Percentiles rank a stretch among this genome's conserved stretches.
phyloP scores from a whole-genome alignment of 225 moss, liverwort and hornwort genomes.

The Sphagnum tenellum region DNA sequence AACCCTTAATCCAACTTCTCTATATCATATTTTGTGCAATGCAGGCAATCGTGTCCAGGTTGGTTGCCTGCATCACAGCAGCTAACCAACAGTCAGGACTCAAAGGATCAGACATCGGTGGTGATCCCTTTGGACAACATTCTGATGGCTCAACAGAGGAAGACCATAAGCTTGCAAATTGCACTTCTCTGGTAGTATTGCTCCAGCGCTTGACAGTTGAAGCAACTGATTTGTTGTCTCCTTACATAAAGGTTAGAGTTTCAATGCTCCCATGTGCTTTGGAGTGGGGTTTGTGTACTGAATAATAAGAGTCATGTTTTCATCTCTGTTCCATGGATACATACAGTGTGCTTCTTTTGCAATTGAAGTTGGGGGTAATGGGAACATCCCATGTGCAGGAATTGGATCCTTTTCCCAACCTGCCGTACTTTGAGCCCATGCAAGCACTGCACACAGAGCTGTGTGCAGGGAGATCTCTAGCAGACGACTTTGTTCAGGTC shows the following conservation, averaged over 20 bases:
- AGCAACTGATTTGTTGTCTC: conserved; percentile 30
- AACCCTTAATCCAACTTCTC: too few species aligned
- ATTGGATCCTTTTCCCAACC: conserved; percentile 72
- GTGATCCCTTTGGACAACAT: conserved; percentile 16
- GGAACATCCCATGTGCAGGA: conserved; percentile 32
- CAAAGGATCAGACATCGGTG: conserved; percentile 3
- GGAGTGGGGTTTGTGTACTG: too few species aligned
- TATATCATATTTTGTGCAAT: not conserved
- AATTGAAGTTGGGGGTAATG: not conserved
- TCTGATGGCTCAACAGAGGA: conserved; percentile 6
- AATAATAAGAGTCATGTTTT: too few species aligned
- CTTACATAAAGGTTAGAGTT: conserved; percentile 58
- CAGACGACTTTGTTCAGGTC: conserved; percentile 90
- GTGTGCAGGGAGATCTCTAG: conserved; percentile 57
- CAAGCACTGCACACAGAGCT: conserved; percentile 49
- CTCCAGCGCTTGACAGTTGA: conserved; percentile 60
- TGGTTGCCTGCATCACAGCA: conserved; percentile 62
- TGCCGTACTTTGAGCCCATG: conserved; percentile 74
- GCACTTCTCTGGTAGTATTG: conserved; percentile 34
- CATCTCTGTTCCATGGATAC: too few species aligned
- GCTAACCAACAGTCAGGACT: not conserved
- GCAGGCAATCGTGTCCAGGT: conserved; percentile 84
- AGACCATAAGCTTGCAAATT: conserved; percentile 7
- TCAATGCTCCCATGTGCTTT: too few species aligned
- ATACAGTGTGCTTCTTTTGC: not conserved